Conservation (phyloP, 257 asterid genomes). For the Ilex aquifolium region DNA sequence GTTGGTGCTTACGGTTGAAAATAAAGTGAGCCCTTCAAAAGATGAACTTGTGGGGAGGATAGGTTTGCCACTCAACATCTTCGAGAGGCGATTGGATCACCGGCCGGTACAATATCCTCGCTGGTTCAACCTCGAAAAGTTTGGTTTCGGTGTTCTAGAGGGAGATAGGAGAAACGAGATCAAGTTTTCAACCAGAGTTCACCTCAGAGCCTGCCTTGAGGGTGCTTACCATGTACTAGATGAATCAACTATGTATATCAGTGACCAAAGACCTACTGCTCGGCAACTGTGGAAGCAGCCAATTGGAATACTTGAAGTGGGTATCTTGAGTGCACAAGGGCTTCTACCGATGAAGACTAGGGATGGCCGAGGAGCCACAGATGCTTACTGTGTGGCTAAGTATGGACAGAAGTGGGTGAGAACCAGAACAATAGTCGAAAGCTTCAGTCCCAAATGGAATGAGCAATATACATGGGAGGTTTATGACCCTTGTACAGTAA, state of each 20-base stretch:
- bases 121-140: slow-evolving; percentile 59
- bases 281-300: slow-evolving; percentile 57
- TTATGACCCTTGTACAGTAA: slow-evolving; percentile 59
- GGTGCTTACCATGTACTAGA: slow-evolving; percentile 70
- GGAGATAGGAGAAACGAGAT: slow-evolving; percentile 50
- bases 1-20: slow-evolving; percentile 45
- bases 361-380: slow-evolving; percentile 43
- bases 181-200: slow-evolving; percentile 56
- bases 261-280: slow-evolving; percentile 67
- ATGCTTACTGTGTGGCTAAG: slow-evolving; percentile 74
- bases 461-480: slow-evolving; percentile 81
- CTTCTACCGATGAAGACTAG: slow-evolving; percentile 36
- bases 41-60: slow-evolving; percentile 53
- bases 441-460: slow-evolving; percentile 53
- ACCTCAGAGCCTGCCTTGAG: slow-evolving; percentile 52
- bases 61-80: slow-evolving; percentile 28
- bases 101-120: slow-evolving; percentile 38
- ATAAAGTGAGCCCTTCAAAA: slow-evolving; percentile 26
- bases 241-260: slow-evolving; percentile 58
- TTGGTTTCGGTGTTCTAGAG: slow-evolving; percentile 53
- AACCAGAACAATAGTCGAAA: slow-evolving; percentile 49
- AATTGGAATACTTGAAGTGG: slow-evolving; percentile 62
- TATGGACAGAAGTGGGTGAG: slow-evolving; percentile 68
- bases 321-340: slow-evolving; percentile 57
- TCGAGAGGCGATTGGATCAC: slow-evolving; percentile 58